Evolutionary conservation across 345 rosid species (phyloP).

Genomic region (Acer yangbiense): DNA sequence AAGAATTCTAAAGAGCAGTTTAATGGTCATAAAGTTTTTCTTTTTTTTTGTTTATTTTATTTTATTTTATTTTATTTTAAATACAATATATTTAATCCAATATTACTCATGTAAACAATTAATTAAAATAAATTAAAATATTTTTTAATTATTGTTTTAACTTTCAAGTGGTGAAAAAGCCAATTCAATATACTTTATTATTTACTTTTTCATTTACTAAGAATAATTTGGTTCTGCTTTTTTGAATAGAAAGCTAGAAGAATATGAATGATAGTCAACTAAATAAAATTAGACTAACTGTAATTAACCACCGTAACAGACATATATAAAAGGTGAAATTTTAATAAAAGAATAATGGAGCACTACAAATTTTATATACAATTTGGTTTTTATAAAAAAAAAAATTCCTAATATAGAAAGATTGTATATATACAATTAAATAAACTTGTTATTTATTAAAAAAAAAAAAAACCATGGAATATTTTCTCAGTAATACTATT

Average conservation of each 20-base stretch:
- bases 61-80: too few relatives aligned
- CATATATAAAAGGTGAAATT: conserved; percentile 8
- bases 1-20: conserved; percentile 6
- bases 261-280: conserved; percentile 19
- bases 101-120: background rate
- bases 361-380: background rate
- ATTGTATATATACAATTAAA: background rate
- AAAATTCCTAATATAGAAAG: background rate
- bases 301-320: conserved; percentile 37
- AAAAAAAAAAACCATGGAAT: background rate
- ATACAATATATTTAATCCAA: too few relatives aligned
- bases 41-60: too few relatives aligned
- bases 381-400: background rate
- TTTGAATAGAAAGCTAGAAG: conserved; percentile 4
- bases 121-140: too few relatives aligned
- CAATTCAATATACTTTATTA: conserved; percentile 3
- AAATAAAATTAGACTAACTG: conserved; percentile 21
- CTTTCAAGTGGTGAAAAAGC: conserved; percentile 8
- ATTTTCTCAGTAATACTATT: background rate
- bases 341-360: background rate
- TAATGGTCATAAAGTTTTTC: conserved; percentile 1
- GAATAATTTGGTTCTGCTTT: background rate
- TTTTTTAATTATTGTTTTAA: background rate
- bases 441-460: too few relatives aligned
- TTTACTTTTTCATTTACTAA: conserved; percentile 11